Evolutionary conservation across 352 stramenopile genomes (phyloP).

Genomic region (Phytophthora rubi): DNA sequence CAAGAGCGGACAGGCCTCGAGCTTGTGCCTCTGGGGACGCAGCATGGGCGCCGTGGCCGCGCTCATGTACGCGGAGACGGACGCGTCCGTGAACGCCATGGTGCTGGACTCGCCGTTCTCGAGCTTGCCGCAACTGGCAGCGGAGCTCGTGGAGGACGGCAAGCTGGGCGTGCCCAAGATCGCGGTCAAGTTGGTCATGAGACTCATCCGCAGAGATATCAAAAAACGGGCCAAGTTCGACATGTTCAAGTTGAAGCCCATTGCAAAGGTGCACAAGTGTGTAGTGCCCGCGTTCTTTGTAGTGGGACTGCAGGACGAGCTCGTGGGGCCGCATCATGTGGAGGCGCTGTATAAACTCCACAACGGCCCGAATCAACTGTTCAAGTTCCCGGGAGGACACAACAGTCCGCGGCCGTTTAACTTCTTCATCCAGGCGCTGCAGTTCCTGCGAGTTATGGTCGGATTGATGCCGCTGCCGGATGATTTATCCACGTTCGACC

Average conservation of each 20-base stretch:
- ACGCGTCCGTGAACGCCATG: constrained; percentile 75
- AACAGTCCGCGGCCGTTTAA: constrained; percentile 79
- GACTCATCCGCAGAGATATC: constrained; percentile 79
- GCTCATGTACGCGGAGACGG: constrained; percentile 66
- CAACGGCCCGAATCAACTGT: constrained; percentile 82
- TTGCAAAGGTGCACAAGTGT: constrained; percentile 75
- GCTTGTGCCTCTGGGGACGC: constrained; percentile 75
- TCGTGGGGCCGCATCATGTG: constrained; percentile 80
- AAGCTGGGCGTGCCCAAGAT: constrained; percentile 86
- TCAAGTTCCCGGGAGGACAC: constrained; percentile 80
- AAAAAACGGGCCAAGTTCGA: constrained; percentile 86
- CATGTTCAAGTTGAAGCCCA: constrained; percentile 89
- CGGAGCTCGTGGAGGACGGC: constrained; percentile 81
- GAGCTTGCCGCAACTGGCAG: constrained; percentile 70
- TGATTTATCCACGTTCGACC: constrained; percentile 57
- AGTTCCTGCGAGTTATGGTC: constrained; percentile 85
- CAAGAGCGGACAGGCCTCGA: constrained; percentile 56
- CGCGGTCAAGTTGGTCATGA: constrained; percentile 83
- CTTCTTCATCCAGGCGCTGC: constrained; percentile 81
- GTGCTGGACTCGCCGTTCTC: constrained; percentile 87
- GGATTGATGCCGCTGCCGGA: constrained; percentile 69
- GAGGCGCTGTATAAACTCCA: constrained; percentile 76
- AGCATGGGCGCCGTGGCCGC: constrained; percentile 84
- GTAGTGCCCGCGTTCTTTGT: constrained; percentile 83
- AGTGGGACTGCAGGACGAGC: constrained; percentile 76